A percentile compares a stretch with the other conserved stretches of the same genome.
These are phyloP conservation scores for Podila clonocystis DNA, from an alignment of 192 early-diverging fungal genomes.

Conservation along the genomic window DNA sequence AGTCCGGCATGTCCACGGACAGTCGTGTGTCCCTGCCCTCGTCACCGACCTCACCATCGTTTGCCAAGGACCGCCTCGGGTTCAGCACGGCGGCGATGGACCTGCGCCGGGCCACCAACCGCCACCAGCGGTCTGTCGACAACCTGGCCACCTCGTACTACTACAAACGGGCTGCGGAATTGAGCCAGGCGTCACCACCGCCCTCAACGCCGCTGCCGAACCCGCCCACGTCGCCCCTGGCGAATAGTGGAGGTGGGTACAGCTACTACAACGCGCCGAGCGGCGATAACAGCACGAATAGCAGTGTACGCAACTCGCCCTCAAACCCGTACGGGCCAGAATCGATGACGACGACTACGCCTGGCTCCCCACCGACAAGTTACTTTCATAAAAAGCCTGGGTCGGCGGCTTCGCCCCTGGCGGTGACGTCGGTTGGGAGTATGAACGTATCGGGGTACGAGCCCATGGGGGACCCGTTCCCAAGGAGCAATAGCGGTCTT, in stretches of 20 bases:
- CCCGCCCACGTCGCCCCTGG: not conserved
- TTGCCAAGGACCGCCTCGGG: constrained; percentile 1
- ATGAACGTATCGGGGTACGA: not conserved
- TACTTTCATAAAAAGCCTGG: not conserved
- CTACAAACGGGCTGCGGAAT: not conserved
- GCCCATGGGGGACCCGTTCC: no score
- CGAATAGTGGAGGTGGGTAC: not conserved
- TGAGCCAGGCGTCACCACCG: not conserved
- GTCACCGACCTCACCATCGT: not conserved
- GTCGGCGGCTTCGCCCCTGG: no score
- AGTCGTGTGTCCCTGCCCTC: not conserved
- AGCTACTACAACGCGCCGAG: constrained; percentile 1
- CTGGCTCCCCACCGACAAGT: not conserved
- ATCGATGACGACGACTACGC: not conserved
- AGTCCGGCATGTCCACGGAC: not conserved
- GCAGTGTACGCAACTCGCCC: not conserved
- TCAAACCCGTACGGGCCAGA: not conserved
- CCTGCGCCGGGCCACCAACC: not conserved
- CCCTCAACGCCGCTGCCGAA: not conserved
- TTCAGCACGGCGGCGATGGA: constrained; percentile 1
- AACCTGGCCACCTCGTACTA: not conserved
- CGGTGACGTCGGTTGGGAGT: not conserved
- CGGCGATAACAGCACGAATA: not conserved
- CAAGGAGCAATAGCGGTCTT: not conserved
- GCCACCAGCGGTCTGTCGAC: not conserved